Base-by-base conservation (phyloP, 2,329 filamentous ascomycete species). In the Diaporthe longicolla region DNA sequence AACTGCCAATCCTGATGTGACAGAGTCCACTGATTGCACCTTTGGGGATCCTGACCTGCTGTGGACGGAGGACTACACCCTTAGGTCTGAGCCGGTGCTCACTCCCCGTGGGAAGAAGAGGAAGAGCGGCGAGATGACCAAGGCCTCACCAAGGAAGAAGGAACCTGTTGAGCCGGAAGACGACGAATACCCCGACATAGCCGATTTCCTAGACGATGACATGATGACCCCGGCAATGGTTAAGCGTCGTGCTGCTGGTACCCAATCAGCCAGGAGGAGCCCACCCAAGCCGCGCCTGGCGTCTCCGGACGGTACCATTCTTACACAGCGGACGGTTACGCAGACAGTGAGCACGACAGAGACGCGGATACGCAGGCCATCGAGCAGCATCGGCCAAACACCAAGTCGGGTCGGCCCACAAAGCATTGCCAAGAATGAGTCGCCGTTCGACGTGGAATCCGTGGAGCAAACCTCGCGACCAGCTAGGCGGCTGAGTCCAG, bases 181-280 rank as follows among this genome's bases (percentile, higher is more conserved):
- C 5, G 80, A 85, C 19, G 85, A 86, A 45, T 91, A 89, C 59
- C 88, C 87, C 0, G 89, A 91, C 75, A 86, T 91, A 10, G 85
- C 87, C 75, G 83, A 89, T 63, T 79, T 84, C 43, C 76, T 84
- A 7, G 79, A 81, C 45, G 79, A 80, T 21, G 80, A 81, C 48
- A 70, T 77, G 52, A 71, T 79, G 70, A 77, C 78, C 17, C 76
- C 77, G n/a, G 76, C 77, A 32, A 77, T 76, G 40, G 45, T 74
- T 55, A 71, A 66, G 61, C 75, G 75, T 26, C 73, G 73, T 48
- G 72, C 68, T 43, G 63, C 79, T 85, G 15, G 86, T 84, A 37
- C 85, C 84, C 63, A 82, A 81, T 13, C 82, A 80, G 78, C 80
- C 35, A 80, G 78, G 61, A 78, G 74, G 63, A 61, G 70, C 45